Evolutionary conservation across 257 asterid genomes (phyloP), one percentile per base, ranked within the genome.

Genomic region (Buddleja alternifolia): DNA sequence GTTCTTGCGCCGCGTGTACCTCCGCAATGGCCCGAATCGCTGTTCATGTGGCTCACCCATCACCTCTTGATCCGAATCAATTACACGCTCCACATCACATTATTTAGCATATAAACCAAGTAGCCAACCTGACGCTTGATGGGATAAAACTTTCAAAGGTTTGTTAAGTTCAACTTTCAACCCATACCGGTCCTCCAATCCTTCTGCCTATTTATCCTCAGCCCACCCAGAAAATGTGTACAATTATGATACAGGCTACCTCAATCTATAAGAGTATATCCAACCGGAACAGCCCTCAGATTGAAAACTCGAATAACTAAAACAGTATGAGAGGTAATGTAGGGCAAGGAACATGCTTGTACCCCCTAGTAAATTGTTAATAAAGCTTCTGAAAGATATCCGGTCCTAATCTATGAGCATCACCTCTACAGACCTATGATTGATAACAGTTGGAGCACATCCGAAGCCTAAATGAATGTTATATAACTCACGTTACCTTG

Each of bases 401-500:
- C 81, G 69, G 81, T 62, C 81, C 63, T 68, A 73, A 44, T 46
- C 70, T 50, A 75, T 48, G 75, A 69, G 77, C 88, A 81, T 73
- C 83, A 77, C 80, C 74, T 79, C 85, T 55, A 74, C 66, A 73
- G 67, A 74, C 63, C 67, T 16, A 79, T 56, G 82, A 76, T 78
- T 80, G 72, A 71, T 67, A 73, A 76, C 70, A 70, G 63, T 44
- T 56, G 70, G 77, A 79, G 42, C 74, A 77, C 84, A 69, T 52
- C 71, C 66, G 73, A 72, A 80, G 78, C 78, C 74, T 51, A 75
- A 79, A 81, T 53, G 5, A 5, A 29, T 1, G 34, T 29, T 29
- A 50, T 67, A 83, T 72, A 87, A 56, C 75, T 78, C 71, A 70
- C 77, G 73, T 83, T 88, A 88, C 93, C 89, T 85, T 67, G 93